These are phyloP conservation scores for Cladorrhinum samala DNA, from an alignment of 495 filamentous ascomycete species.

Conservation along the genomic window DNA sequence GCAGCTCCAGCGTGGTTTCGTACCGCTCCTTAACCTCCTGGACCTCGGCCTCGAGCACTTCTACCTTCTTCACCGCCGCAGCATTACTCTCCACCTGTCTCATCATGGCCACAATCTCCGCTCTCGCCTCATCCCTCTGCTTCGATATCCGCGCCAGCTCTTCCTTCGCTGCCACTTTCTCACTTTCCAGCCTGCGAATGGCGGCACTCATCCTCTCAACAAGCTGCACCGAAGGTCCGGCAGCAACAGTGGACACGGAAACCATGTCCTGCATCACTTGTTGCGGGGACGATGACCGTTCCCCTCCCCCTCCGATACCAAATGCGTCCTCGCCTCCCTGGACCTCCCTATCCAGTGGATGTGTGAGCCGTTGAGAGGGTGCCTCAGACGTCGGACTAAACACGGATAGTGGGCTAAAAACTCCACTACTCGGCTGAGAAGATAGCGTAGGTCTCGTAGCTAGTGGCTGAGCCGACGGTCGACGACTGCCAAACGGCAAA, in stretches of 20 bases:
- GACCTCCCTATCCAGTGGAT: slow-evolving; percentile 58
- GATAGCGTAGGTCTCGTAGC: slow-evolving; percentile 16
- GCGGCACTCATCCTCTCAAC: slow-evolving; percentile 95
- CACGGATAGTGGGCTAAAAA: slow-evolving; percentile 25
- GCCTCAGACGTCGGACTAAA: slow-evolving; percentile 33
- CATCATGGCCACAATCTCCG: slow-evolving; percentile 84
- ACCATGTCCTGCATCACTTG: slow-evolving; percentile 80
- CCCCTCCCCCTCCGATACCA: slow-evolving; percentile 37
- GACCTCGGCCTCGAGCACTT: slow-evolving; percentile 60
- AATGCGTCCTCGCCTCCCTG: slow-evolving; percentile 58
- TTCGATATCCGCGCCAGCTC: slow-evolving; percentile 70
- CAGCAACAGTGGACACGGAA: slow-evolving; percentile 78
- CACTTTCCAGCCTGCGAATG: slow-evolving; percentile 83
- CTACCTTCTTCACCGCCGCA: slow-evolving; percentile 51
- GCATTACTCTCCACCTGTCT: slow-evolving; percentile 70
- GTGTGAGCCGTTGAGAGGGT: slow-evolving; percentile 24
- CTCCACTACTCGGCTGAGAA: slow-evolving; percentile 13
- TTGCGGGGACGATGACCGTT: slow-evolving; percentile 58
- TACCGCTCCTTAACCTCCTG: slow-evolving; percentile 64
- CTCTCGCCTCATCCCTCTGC: slow-evolving; percentile 86
- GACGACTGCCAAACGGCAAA: slow-evolving; percentile 23
- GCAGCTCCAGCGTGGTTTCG: slow-evolving; percentile 85
- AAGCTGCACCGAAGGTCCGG: slow-evolving; percentile 89
- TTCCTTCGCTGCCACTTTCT: slow-evolving; percentile 78
- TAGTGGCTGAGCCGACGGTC: slow-evolving; percentile 35